A percentile compares a stretch with the other conserved stretches of the same genome.
These are phyloP conservation scores for Penicillium cosmopolitanum DNA, from an alignment of 495 filamentous ascomycete genomes.

Conservation along the genomic window DNA sequence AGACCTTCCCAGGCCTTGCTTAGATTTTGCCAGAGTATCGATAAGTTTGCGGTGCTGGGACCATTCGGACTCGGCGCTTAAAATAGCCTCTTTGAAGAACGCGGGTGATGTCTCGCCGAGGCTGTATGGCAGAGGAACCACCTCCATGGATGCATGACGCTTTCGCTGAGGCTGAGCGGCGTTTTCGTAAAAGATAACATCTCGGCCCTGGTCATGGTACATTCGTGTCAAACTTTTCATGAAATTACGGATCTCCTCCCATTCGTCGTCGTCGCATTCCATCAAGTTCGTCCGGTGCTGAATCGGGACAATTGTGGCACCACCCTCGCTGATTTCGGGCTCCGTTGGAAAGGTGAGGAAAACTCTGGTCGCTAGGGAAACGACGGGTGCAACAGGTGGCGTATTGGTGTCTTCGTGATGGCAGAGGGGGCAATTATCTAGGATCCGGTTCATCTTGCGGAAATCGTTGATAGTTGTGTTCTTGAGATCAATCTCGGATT, in stretches of 20 bases:
- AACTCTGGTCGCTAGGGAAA: conserved; percentile 86
- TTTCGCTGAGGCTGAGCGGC: conserved; percentile 79
- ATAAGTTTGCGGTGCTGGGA: conserved; percentile 93
- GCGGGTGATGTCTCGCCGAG: conserved; percentile 89
- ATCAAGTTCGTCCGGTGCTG: conserved; percentile 88
- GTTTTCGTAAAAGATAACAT: conserved; percentile 97
- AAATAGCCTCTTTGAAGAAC: conserved; percentile 94
- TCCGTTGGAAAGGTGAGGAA: conserved; percentile 89
- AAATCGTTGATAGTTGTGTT: conserved; percentile 87
- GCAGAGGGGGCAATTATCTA: conserved; percentile 89
- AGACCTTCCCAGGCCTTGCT: conserved; percentile 70
- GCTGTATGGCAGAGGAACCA: conserved; percentile 82
- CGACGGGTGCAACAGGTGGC: conserved; percentile 83
- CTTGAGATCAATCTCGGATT: conserved; percentile 85
- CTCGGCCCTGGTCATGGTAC: conserved; percentile 88
- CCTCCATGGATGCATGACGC: conserved; percentile 83
- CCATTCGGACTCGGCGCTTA: conserved; percentile 89
- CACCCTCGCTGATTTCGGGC: conserved; percentile 82
- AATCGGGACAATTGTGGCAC: conserved; percentile 86
- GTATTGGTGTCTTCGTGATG: conserved; percentile 86
- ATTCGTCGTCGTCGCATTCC: conserved; percentile 98
- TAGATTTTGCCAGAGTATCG: conserved; percentile 75
- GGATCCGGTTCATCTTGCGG: conserved; percentile 84
- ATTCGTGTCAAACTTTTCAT: conserved; percentile 95
- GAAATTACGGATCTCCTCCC: conserved; percentile 98